phyloP scores from a whole-genome alignment of 2,329 filamentous ascomycete species.

The Graphium sp. region DNA sequence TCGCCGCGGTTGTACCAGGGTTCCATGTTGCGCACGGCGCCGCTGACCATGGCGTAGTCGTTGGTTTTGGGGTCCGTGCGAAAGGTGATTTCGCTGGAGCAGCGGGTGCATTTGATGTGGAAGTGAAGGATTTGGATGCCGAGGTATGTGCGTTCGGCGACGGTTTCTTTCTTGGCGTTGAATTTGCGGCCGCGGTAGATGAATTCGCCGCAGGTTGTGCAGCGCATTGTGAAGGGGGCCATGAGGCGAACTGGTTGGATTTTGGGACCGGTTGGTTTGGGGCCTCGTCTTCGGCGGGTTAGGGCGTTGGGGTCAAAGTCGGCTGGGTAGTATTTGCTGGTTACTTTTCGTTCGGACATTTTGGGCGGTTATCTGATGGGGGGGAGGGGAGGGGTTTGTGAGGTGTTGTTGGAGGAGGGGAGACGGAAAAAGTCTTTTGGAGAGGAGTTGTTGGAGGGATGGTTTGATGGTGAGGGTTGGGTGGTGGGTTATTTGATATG shows the following conservation, averaged over 20 bases:
- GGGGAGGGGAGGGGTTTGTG: not conserved
- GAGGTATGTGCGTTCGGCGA: slow-evolving; percentile 74
- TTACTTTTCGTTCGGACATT: slow-evolving; percentile 80
- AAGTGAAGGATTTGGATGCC: slow-evolving; percentile 48
- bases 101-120: slow-evolving; percentile 67
- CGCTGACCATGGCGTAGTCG: slow-evolving; percentile 68
- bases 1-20: slow-evolving; percentile 56
- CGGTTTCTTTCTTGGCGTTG: slow-evolving; percentile 86
- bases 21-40: slow-evolving; percentile 86
- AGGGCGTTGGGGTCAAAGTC: slow-evolving; percentile 87
- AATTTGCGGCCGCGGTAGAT: slow-evolving; percentile 92
- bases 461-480: not conserved
- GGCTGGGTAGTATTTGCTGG: slow-evolving; percentile 47
- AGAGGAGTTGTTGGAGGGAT: too few relatives aligned
- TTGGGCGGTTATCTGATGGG: slow-evolving; percentile 11
- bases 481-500: too few relatives aligned
- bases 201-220: slow-evolving; percentile 46
- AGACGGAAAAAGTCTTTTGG: not conserved
- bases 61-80: slow-evolving; percentile 89
- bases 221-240: slow-evolving; percentile 28
- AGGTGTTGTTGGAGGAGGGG: too few relatives aligned
- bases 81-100: slow-evolving; percentile 77
- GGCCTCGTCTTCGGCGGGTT: slow-evolving; percentile 47
- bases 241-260: slow-evolving; percentile 80
- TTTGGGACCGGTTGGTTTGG: slow-evolving; percentile 60